Evolutionary conservation across 208 protist species (phyloP), one percentile per base, ranked within the genome.

Genomic region (Acanthamoeba healyi): DNA sequence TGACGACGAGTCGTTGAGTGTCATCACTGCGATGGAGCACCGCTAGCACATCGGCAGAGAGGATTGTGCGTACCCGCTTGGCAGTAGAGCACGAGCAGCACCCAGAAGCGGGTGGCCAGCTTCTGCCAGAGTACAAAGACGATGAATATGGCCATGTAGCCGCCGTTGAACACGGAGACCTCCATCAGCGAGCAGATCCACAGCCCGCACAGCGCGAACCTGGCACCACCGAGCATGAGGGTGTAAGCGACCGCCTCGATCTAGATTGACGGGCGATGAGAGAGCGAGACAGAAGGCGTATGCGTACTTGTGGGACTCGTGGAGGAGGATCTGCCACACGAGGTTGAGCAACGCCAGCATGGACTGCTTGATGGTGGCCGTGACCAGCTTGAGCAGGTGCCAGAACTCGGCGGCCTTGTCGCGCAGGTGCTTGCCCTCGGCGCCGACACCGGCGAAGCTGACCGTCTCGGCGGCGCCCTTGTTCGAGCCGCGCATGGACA

Each of bases 71-170:
- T 29, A 70, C 36, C 87, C 2, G 19, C 38, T 38, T 93, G 42
- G 63, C 61, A 63, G 46, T 93, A 93, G 58, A 72, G 40, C 10
- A 93, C 58, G 29, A 93, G 87, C 5, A 93, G 63, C 24, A 77
- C 29, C 87, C 87, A 93, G 61, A 77, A 70, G n/a, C 46, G 54
- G 15, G 42, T 93, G 38, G 87, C 87, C 24, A 93, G 54, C 34
- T 93, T 70, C 14, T 93, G 87, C 87, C 61, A 93, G 22, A 93
- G 87, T 15, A 93, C 63, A n/a, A 93, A 93, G 17, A 93, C 87
- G 32, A 93, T 51, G 87, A 93, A 93, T 6, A 93, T 63, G 40
- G 46, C 38, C 87, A 93, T 79, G 87, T 93, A 93, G 54, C 87
- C 87, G 40, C 19, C 87, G 46, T 93, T 93, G 36, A 93, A 58